phyloP scores from a whole-genome alignment of 2,329 filamentous ascomycete species.

The Xylariaceae sp. region DNA sequence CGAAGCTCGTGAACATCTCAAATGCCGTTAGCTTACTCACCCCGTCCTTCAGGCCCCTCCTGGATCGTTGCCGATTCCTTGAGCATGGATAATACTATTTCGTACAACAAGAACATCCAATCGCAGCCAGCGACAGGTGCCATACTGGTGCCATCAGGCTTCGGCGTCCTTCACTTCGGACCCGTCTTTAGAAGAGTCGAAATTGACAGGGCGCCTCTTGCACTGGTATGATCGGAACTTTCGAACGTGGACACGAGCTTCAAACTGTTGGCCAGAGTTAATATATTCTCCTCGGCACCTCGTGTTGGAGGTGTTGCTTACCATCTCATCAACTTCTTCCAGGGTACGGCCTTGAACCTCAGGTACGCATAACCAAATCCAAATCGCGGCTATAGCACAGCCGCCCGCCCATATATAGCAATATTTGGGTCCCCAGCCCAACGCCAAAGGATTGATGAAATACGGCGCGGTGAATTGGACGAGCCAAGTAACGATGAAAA shows the following conservation, averaged over 20 bases:
- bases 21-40: too few species aligned
- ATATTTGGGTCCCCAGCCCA: conserved; percentile 57
- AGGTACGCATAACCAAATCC: conserved; percentile 48
- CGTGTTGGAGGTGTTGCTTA: conserved; percentile 22
- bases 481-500: conserved; percentile 54
- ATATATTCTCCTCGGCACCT: conserved; percentile 8
- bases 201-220: conserved; percentile 28
- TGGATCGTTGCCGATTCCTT: too few species aligned
- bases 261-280: conserved; percentile 32
- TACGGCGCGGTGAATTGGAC: conserved; percentile 56
- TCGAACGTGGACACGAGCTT: conserved; percentile 35
- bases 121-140: too few species aligned
- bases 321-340: conserved; percentile 55
- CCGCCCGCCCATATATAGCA: conserved; percentile 51
- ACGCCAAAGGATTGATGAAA: conserved; percentile 51
- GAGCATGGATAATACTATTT: too few species aligned
- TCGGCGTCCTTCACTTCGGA: conserved; percentile 22
- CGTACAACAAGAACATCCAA: too few species aligned
- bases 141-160: too few species aligned
- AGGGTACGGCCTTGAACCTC: conserved; percentile 51
- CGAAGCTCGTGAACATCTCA: too few species aligned
- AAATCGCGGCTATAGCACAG: conserved; percentile 33
- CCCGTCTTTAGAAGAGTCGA: conserved; percentile 23
- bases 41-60: too few species aligned
- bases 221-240: conserved; percentile 37